These are phyloP conservation scores for Teunomyces gatunensis DNA, from an alignment of 805 yeast genomes.

Conservation along the genomic window DNA sequence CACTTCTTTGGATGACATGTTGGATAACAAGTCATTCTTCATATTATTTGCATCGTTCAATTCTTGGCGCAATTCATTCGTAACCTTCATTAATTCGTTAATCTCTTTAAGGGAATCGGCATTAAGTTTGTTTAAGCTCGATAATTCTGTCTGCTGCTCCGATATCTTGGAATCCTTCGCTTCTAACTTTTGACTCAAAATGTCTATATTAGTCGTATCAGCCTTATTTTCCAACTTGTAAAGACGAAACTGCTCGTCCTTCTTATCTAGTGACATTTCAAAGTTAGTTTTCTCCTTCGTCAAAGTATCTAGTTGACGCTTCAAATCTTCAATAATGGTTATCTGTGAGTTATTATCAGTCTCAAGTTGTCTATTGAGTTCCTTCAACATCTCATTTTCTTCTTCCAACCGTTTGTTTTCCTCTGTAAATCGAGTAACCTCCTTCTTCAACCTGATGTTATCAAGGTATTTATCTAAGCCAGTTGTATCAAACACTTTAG, in stretches of 20 bases:
- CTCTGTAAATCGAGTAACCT: conserved; percentile 17
- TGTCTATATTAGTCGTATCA: conserved; percentile 10
- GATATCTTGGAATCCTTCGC: conserved; percentile 12
- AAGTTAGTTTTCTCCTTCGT: background rate
- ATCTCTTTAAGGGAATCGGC: conserved; percentile 13
- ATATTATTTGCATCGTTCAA: conserved; percentile 28
- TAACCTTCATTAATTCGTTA: conserved; percentile 12
- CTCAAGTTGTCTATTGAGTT: conserved; percentile 6
- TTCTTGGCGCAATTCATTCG: conserved; percentile 15
- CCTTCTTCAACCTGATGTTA: conserved; percentile 36
- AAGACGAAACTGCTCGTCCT: conserved; percentile 7
- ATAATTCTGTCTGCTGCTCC: conserved; percentile 13
- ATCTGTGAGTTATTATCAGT: conserved; percentile 4
- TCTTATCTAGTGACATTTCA: background rate
- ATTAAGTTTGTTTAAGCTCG: conserved; percentile 10
- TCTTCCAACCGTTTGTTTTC: background rate
- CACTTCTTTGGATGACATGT: conserved; percentile 61
- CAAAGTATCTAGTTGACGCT: conserved; percentile 8
- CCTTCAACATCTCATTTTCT: conserved; percentile 9
- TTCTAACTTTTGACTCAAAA: conserved; percentile 10
- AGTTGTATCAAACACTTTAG: conserved; percentile 32
- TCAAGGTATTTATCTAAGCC: conserved; percentile 43
- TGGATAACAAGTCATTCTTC: conserved; percentile 65
- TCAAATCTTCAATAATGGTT: conserved; percentile 2
- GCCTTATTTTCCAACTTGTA: conserved; percentile 8